Percentiles rank a stretch among this genome's conserved stretches.
Conservation (phyloP, 345 rosid genomes). For the Camelina laxa region DNA sequence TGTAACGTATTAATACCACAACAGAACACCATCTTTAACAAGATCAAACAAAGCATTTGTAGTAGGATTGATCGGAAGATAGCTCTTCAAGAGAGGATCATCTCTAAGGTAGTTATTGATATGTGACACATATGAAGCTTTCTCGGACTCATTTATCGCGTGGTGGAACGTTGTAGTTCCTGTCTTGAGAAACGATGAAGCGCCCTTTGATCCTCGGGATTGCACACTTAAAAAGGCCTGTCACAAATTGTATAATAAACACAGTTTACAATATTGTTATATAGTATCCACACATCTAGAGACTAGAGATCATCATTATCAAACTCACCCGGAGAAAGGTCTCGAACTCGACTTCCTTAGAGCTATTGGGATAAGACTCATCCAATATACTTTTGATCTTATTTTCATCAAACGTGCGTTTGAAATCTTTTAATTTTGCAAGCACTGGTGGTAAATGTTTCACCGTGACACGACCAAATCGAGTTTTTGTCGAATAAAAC, state of each 20-base stretch:
- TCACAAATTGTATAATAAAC: background rate
- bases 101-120: conserved; percentile 71
- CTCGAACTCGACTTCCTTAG: conserved; percentile 77
- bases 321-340: conserved; percentile 74
- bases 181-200: conserved; percentile 77
- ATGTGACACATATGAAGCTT: conserved; percentile 79
- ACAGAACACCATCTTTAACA: conserved; percentile 85
- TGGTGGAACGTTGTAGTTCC: conserved; percentile 83
- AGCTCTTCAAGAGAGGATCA: conserved; percentile 67
- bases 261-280: background rate
- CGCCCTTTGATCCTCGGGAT: conserved; percentile 52
- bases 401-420: conserved; percentile 54
- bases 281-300: too few species aligned
- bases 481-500: conserved; percentile 68
- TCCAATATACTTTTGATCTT: conserved; percentile 62
- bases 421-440: conserved; percentile 62
- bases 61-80: conserved; percentile 71
- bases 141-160: conserved; percentile 72
- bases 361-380: conserved; percentile 47
- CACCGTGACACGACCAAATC: conserved; percentile 53
- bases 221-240: conserved; percentile 73
- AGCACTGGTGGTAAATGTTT: conserved; percentile 65
- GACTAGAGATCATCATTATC: background rate
- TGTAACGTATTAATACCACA: conserved; percentile 55
- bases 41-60: conserved; percentile 79